Base-by-base conservation (phyloP, 2,329 filamentous ascomycete genomes). In the Cladosporium sp. region DNA sequence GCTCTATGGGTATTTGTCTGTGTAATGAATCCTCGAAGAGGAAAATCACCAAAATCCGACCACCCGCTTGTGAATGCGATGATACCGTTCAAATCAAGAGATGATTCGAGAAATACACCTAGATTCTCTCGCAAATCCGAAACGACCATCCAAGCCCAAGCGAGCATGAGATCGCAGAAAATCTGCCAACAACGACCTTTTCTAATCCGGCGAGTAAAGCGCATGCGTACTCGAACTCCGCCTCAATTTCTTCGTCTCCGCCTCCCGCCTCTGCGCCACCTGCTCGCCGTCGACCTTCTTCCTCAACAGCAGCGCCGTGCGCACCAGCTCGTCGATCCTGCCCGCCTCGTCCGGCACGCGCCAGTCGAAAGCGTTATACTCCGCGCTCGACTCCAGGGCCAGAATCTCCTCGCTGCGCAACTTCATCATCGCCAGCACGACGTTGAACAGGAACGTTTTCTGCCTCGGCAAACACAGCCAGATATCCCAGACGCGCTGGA, bases 401-500 rank as follows among this genome's bases (percentile, higher is more conserved):
- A 96, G 70, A 24, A 99, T 76, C 47, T 88, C 84, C 41, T 81
- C 78, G 68, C 96, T 89, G 67, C 97, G 96, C 52, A 96, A 80
- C 69, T 96, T 95, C 43, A 97, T 79, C 7, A 99, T 77, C 0
- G 92, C 91, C n/a, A 97, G 78, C 0, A 92, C 92, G 4, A 97
- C 88, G 67, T 96, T 90, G 75, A 99, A 96, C 13, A 97, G 74
- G 64, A 97, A 2, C 60, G 85, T 88, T 55, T 89, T 89, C 57
- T 93, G 89, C 57, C 90, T 88, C 7, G 65, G 65, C 56, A 92
- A 85, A 67, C 92, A 96, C 3, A 97, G 78, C 27, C 97, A 85
- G 2, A 97, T 89, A 60, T 99, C 93, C 93, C 93, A 99, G 6
- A 97, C 89, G 6, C 93, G 86, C 72, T 95, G 96, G 0, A 97